Evolutionary conservation across 345 rosid species (phyloP).

Genomic region (Murraya koenigii): DNA sequence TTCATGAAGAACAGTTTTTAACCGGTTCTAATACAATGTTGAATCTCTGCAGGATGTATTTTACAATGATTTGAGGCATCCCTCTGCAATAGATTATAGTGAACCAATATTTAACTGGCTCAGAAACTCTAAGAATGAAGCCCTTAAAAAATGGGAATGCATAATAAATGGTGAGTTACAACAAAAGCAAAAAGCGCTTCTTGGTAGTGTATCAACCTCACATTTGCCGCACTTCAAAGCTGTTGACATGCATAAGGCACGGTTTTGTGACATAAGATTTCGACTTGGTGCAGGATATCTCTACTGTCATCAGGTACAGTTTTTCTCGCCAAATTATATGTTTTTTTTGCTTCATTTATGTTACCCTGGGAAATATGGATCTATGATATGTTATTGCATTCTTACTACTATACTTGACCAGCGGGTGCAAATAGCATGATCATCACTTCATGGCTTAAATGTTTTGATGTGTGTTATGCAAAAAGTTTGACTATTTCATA

Average conservation of each 20-base stretch:
- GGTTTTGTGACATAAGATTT: conserved; percentile 68
- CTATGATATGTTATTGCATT: neutral
- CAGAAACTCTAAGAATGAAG: conserved; percentile 64
- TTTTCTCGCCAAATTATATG: neutral
- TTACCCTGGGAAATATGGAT: neutral
- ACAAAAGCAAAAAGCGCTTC: conserved; percentile 47
- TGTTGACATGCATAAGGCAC: conserved; percentile 54
- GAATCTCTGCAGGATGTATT: conserved; percentile 52
- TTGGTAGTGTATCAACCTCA: conserved; percentile 39
- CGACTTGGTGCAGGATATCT: conserved; percentile 82
- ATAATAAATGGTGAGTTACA: conserved; percentile 56
- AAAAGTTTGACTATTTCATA: neutral
- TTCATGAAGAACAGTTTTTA: neutral
- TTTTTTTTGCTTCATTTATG: neutral
- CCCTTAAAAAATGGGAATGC: conserved; percentile 65
- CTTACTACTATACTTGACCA: neutral
- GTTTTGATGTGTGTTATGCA: neutral
- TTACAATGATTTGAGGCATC: conserved; percentile 75
- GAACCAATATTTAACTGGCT: conserved; percentile 80
- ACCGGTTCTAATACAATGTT: conserved; percentile 13
- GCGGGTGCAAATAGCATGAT: neutral
- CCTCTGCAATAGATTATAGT: conserved; percentile 60
- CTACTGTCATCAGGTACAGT: conserved; percentile 80
- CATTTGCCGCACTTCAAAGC: conserved; percentile 56
- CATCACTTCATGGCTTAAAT: neutral